A percentile compares a stretch with the other conserved stretches of the same genome.
Evolutionary conservation across 164 flowering plant genomes (phyloP).

Genomic region (Magnolia officinalis): DNA sequence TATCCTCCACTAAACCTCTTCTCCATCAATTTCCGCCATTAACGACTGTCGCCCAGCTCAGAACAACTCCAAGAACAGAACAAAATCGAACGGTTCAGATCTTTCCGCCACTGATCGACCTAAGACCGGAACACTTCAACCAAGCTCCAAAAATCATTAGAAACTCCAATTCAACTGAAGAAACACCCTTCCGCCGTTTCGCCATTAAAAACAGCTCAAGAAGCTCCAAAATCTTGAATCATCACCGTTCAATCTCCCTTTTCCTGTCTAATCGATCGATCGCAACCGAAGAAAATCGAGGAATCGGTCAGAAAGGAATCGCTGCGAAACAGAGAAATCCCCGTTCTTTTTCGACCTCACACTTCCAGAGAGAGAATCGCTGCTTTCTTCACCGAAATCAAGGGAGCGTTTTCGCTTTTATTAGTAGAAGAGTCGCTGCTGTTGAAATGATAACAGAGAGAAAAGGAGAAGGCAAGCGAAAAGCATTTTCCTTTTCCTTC

Average conservation of each 20-base stretch:
- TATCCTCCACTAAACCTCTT: no score
- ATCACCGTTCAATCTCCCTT: not conserved
- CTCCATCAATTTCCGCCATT: not conserved
- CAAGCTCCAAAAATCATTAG: not conserved
- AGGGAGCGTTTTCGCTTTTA: constrained; percentile 3
- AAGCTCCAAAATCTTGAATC: not conserved
- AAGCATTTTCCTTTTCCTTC: no score
- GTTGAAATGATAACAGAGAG: constrained; percentile 1
- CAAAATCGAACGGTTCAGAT: not conserved
- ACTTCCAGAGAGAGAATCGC: not conserved
- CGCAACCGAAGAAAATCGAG: not conserved
- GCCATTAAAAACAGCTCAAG: constrained; percentile 8
- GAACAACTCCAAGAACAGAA: constrained; percentile 1
- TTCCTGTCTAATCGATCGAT: not conserved
- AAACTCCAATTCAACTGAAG: constrained; percentile 6
- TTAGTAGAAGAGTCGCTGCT: not conserved
- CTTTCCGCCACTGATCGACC: not conserved
- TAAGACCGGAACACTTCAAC: not conserved
- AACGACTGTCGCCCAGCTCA: not conserved
- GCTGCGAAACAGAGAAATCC: not conserved
- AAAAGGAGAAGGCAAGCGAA: not conserved
- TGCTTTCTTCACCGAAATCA: constrained; percentile 18
- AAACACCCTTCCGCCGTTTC: constrained; percentile 8
- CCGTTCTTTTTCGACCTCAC: not conserved
- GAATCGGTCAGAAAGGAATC: constrained; percentile 2